Percentiles rank a stretch among this genome's conserved stretches.
These are phyloP conservation scores for Aspergillaceae sp. DNA, from an alignment of 2,329 filamentous ascomycete species.

Conservation along the genomic window DNA sequence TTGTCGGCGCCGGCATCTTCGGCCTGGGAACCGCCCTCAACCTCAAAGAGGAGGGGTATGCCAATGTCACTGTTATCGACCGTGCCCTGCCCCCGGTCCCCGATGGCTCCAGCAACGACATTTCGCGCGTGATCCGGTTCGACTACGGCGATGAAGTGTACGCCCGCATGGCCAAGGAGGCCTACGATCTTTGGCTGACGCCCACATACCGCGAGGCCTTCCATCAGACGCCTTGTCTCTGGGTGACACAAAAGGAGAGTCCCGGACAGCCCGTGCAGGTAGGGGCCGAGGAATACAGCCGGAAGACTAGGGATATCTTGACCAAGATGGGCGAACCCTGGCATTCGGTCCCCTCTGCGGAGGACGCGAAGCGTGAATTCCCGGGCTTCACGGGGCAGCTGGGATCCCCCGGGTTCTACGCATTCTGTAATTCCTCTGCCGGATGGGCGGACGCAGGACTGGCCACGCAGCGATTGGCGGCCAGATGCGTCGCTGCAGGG, in stretches of 20 bases:
- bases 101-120: slow-evolving; percentile 34
- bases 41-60: slow-evolving; percentile 18
- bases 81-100: slow-evolving; percentile 26
- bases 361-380: slow-evolving; percentile 12
- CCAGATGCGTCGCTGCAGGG: slow-evolving; percentile 15
- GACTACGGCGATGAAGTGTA: slow-evolving; percentile 73
- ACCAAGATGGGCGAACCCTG: slow-evolving; percentile 17
- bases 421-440: slow-evolving; percentile 18
- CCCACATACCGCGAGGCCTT: slow-evolving; percentile 25
- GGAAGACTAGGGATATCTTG: slow-evolving; percentile 15
- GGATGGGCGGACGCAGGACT: slow-evolving; percentile 24
- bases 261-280: slow-evolving; percentile 13
- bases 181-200: slow-evolving; percentile 57
- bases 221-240: slow-evolving; percentile 16
- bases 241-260: slow-evolving; percentile 16
- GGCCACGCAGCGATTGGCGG: slow-evolving; percentile 11
- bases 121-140: slow-evolving; percentile 31
- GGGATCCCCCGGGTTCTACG: slow-evolving; percentile 15
- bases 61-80: slow-evolving; percentile 23
- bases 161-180: slow-evolving; percentile 58
- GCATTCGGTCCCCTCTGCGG: slow-evolving; percentile 11
- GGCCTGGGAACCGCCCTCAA: slow-evolving; percentile 19
- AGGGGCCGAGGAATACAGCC: slow-evolving; percentile 13
- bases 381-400: slow-evolving; percentile 13
- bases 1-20: slow-evolving; percentile 21